Evolutionary conservation across 176 grass and related monocot genomes (phyloP), one percentile per base, ranked within the genome.

Genomic region (Carex cristatella): DNA sequence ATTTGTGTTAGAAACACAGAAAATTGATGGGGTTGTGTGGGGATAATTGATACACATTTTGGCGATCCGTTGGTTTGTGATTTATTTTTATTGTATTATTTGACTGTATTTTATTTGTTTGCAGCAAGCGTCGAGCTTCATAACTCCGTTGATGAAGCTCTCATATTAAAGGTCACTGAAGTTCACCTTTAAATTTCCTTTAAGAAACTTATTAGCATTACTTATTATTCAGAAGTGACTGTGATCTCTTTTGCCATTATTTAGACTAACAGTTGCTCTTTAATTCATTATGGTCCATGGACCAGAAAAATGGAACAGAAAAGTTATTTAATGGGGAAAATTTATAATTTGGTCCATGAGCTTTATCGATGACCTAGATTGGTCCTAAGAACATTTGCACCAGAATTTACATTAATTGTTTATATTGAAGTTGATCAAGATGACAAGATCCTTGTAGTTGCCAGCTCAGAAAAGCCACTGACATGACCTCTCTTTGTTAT

Each of bases 131-230:
- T 88, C 38, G 91, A 93, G 78, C 68, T 88, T 30, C 85, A 98
- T 15, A 86, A 98, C 59, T 93, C 91, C 63, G 44, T 89, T 80
- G 95, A 98, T 78, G 91, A 91, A 49, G 95, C 91, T 79, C 86
- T 93, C 11, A 18, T 91, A 85, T 79, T 98, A 54, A 92, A 93
- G 92, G 95, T 98, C 70, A 70, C 81, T 4, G 28, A 89, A 86
- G 80, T 68, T 68, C 23, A 83, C 18, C 49, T 65, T 65, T 8
- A 49, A 65, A 15, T 76, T 61, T 61, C 19, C 79, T 63, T 82
- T 65, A 2, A 61, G 33, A 49, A 82, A 13, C 42, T 46, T 82
- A 63, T 48, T 65, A 14, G 32, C 37, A 3, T 81, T 14, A 18
- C 46, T 79, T 79, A 15, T 56, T 57, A 79, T 58, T 33, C 57